phyloP scores from a whole-genome alignment of 768 basidiomycete genomes.

The Infundibulicybe gibba region DNA sequence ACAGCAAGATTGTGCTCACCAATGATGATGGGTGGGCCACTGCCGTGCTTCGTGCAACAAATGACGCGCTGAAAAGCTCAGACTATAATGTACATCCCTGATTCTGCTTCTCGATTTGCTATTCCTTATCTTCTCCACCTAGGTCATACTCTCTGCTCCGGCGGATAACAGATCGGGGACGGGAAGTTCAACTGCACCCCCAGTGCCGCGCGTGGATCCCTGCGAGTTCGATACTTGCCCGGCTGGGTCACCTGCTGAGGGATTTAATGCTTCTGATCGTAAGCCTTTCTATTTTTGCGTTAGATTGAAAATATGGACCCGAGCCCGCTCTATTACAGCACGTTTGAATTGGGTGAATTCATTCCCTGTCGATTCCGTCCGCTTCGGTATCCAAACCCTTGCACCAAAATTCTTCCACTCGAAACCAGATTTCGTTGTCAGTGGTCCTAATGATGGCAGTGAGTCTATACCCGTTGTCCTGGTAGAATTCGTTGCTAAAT shows the following conservation, averaged over 20 bases:
- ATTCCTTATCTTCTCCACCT: not conserved
- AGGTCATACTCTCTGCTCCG: too few relatives aligned
- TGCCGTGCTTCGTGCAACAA: slow-evolving; percentile 40
- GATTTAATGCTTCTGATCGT: too few relatives aligned
- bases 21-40: slow-evolving; percentile 43
- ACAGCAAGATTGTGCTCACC: slow-evolving; percentile 18
- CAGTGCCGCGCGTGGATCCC: slow-evolving; percentile 24
- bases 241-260: too few relatives aligned
- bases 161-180: slow-evolving; percentile 46
- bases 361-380: slow-evolving; percentile 22
- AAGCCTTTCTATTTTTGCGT: slow-evolving; percentile 11
- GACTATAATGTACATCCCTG: slow-evolving; percentile 32
- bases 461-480: slow-evolving; percentile 13
- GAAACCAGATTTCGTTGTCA: slow-evolving; percentile 40
- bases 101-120: not conserved
- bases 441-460: slow-evolving; percentile 45
- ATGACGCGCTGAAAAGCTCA: slow-evolving; percentile 29
- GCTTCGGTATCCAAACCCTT: slow-evolving; percentile 42
- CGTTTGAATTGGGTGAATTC: not conserved
- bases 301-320: too few relatives aligned
- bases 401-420: slow-evolving; percentile 36
- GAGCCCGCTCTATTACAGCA: too few relatives aligned
- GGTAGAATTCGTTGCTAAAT: too few relatives aligned
- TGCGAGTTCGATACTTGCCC: too few relatives aligned
- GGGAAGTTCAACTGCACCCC: slow-evolving; percentile 34